A percentile compares a stretch with the other conserved stretches of the same genome.
Evolutionary conservation across 192 early-diverging fungal species (phyloP).

Genomic region (Coemansia sp.): DNA sequence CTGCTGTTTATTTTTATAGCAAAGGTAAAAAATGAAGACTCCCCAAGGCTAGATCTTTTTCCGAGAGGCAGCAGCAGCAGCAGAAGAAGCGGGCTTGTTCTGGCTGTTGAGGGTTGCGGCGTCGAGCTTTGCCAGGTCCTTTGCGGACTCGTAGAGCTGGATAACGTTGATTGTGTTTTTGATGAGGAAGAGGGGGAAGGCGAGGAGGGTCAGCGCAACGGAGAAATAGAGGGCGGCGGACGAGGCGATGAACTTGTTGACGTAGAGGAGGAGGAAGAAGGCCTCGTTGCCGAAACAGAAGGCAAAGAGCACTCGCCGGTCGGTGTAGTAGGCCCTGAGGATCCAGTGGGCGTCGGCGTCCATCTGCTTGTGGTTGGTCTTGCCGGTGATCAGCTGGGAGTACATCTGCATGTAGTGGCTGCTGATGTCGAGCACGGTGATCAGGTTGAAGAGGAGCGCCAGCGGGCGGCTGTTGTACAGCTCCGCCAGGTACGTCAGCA

Average conservation of each 20-base stretch:
- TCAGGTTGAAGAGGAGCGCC: constrained; percentile 82
- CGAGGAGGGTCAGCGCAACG: constrained; percentile 28
- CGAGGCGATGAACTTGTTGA: constrained; percentile 52
- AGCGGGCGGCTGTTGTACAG: constrained; percentile 59
- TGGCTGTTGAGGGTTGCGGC: constrained; percentile 31
- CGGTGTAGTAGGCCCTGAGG: constrained; percentile 89
- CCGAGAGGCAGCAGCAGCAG: background rate
- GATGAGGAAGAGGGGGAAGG: constrained; percentile 74
- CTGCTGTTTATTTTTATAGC: no score
- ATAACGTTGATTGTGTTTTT: constrained; percentile 96
- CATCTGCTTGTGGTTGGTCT: constrained; percentile 89
- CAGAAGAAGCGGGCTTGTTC: background rate
- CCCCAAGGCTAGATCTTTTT: background rate
- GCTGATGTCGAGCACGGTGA: constrained; percentile 92
- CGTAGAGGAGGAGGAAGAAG: constrained; percentile 89
- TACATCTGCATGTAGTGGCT: constrained; percentile 99
- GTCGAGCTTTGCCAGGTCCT: constrained; percentile 74
- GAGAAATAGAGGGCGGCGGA: constrained; percentile 23
- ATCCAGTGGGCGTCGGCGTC: constrained; percentile 71
- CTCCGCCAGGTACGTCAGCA: constrained; percentile 82
- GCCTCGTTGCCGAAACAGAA: constrained; percentile 92
- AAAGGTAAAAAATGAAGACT: background rate
- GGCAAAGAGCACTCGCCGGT: constrained; percentile 84
- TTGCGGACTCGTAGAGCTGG: constrained; percentile 87
- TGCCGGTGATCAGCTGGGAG: constrained; percentile 80